Conservation (phyloP, 2,329 filamentous ascomycete species). For the Coniochaeta hoffmannii region DNA sequence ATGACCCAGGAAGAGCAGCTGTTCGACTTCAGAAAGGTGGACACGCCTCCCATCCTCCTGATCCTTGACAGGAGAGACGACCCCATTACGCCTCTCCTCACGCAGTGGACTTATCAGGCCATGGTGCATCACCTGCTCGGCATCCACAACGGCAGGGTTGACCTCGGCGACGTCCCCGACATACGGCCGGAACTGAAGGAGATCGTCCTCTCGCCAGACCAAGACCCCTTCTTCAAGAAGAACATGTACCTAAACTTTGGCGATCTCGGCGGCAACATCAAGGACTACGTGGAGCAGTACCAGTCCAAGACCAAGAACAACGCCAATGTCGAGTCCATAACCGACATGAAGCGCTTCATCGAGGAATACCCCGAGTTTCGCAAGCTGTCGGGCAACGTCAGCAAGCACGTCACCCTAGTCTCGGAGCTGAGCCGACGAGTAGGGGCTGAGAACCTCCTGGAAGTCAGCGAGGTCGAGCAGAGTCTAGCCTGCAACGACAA, state of each 20-base stretch:
- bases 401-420: constrained; percentile 94
- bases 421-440: constrained; percentile 88
- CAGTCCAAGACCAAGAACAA: constrained; percentile 96
- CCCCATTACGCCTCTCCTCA: constrained; percentile 86
- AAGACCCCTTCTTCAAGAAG: constrained; percentile 97
- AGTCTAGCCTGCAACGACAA: constrained; percentile 96
- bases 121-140: constrained; percentile 97
- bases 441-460: constrained; percentile 77
- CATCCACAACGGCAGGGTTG: constrained; percentile 90
- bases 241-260: constrained; percentile 99
- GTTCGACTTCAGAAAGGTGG: constrained; percentile 91
- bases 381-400: constrained; percentile 94
- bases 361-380: constrained; percentile 98
- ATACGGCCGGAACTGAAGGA: constrained; percentile 83
- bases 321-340: constrained; percentile 92
- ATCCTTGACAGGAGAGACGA: constrained; percentile 90
- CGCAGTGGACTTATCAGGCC: constrained; percentile 99
- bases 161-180: constrained; percentile 76
- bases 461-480: constrained; percentile 95
- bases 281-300: constrained; percentile 97
- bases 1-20: constrained; percentile 94
- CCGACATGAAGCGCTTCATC: constrained; percentile 98
- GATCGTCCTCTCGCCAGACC: constrained; percentile 91
- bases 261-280: constrained; percentile 90
- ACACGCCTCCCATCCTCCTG: constrained; percentile 88